Base-by-base conservation (phyloP, 352 stramenopile genomes). In the Phytophthora pistaciae region DNA sequence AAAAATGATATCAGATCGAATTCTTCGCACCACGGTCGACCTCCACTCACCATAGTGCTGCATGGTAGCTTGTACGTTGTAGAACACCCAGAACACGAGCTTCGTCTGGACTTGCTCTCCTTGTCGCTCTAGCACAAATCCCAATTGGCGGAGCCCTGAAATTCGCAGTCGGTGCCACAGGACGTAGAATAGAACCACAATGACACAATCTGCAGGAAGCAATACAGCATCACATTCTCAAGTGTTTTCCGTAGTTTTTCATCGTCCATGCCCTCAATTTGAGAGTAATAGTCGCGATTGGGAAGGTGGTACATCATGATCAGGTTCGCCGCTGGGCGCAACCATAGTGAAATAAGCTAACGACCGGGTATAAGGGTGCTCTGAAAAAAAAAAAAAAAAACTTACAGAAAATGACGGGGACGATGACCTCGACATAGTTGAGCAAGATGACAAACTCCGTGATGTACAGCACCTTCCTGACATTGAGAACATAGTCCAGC, bases 391-490 rank as follows among this genome's bases (percentile, higher is more conserved):
- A 31, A 5, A 42, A 27, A 27, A 27, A 5, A 16, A 61, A 75
- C 72, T 65, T 64, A 84, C 78, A 68, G 59, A 84, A 84, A 27
- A 86, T 75, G 4, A 78, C 18, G 6, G 80, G 76, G 16, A 88
- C 70, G 27, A 79, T 65, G 4, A 83, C 74, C 38, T 85, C 75
- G 3, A 79, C 66, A 27, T 77, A 84, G 56, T 88, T 80, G 44
- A 80, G 66, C 54, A 85, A 60, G 21, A 85, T 23, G 18, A 86
- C 31, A 13, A 83, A 88, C 68, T 86, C 78, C 3, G 80, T 79
- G 52, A 83, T 66, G 40, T 85, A 81, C 3, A 88, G 66, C 38
- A 84, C 46, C 33, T 73, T 54, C 5, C 73, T 56, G 0, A 72
- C 55, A 11, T 70, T 48, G 0, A 66, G 21, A 1, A 73, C 54